These are phyloP conservation scores for Phytophthora multivora DNA, from an alignment of 352 stramenopile species.

Conservation along the genomic window DNA sequence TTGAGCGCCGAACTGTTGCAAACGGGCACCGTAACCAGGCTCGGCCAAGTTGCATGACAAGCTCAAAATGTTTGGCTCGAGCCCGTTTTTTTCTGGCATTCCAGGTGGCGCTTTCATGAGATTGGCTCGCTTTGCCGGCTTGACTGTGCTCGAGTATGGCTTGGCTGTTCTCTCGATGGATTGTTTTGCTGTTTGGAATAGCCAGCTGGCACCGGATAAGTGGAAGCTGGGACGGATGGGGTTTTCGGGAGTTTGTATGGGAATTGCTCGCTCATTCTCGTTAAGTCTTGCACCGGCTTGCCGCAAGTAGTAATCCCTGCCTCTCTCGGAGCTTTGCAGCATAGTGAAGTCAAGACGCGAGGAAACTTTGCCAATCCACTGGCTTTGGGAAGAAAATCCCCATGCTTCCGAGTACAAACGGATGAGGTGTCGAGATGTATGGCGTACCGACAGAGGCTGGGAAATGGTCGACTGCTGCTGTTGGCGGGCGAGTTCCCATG, in stretches of 20 bases:
- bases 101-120: conserved; percentile 43
- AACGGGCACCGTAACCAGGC: conserved; percentile 16
- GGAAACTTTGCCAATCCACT: conserved; percentile 19
- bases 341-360: conserved; percentile 23
- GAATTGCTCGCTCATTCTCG: conserved; percentile 14
- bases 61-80: conserved; percentile 23
- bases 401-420: background rate
- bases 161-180: conserved; percentile 21
- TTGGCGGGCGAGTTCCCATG: background rate
- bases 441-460: background rate
- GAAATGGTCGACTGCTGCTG: background rate
- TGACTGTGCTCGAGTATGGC: conserved; percentile 26
- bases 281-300: conserved; percentile 27
- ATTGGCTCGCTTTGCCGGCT: conserved; percentile 23
- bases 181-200: conserved; percentile 30
- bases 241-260: conserved; percentile 23
- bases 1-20: conserved; percentile 31
- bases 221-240: conserved; percentile 35
- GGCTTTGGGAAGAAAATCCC: background rate
- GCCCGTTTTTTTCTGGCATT: conserved; percentile 32
- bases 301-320: conserved; percentile 25
- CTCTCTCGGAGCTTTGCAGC: conserved; percentile 24
- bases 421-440: background rate
- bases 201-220: conserved; percentile 27
- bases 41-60: conserved; percentile 15